phyloP scores from a whole-genome alignment of 1,284 basidiomycete genomes.

The Fomitopsis schrenkii region DNA sequence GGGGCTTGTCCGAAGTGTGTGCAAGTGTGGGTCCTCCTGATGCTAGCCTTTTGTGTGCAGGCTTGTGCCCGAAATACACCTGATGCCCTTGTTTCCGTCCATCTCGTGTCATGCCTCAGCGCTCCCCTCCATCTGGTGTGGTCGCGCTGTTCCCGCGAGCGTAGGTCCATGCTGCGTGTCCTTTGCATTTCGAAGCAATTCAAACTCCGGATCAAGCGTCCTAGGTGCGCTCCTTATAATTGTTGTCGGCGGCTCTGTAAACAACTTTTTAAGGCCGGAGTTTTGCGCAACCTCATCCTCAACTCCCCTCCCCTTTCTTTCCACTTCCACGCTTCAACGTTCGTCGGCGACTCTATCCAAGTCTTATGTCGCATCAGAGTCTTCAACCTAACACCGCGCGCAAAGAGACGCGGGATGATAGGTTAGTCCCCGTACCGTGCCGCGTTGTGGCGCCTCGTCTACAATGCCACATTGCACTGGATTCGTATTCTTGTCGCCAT shows the following conservation, averaged over 20 bases:
- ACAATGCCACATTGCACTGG: too few relatives aligned
- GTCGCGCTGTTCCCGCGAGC: slow-evolving; percentile 7
- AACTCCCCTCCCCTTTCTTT: background rate
- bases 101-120: slow-evolving; percentile 3
- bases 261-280: background rate
- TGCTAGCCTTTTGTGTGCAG: background rate
- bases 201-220: slow-evolving; percentile 6
- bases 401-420: background rate
- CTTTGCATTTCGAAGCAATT: slow-evolving; percentile 1
- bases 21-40: slow-evolving; percentile 7
- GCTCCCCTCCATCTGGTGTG: background rate
- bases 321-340: background rate
- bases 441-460: background rate
- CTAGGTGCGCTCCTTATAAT: slow-evolving; percentile 2
- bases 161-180: slow-evolving; percentile 10
- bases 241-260: slow-evolving; percentile 1
- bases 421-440: background rate
- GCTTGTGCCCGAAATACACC: background rate
- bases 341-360: background rate
- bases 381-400: background rate
- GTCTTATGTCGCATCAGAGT: background rate
- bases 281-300: background rate
- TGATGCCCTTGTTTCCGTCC: background rate
- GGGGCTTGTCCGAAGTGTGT: background rate
- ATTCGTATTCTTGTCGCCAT: too few relatives aligned